Evolutionary conservation across 2,329 filamentous ascomycete genomes (phyloP).

Genomic region (Ambrosiella xylebori): DNA sequence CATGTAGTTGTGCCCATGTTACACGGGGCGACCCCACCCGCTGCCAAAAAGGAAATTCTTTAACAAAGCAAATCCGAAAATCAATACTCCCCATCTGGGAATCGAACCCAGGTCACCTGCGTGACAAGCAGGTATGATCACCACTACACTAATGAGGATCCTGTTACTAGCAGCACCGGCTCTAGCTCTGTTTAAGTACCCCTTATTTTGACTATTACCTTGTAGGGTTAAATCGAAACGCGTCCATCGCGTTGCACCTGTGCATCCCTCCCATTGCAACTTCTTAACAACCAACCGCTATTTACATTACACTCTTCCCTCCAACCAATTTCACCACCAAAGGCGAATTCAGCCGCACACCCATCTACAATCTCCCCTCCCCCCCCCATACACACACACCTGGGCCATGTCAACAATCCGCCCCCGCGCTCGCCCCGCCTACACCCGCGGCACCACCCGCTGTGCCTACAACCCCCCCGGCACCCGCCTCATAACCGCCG

Average conservation of each 20-base stretch:
- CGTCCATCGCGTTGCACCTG: neutral
- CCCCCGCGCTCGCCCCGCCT: slow-evolving; percentile 47
- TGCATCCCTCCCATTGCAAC: neutral
- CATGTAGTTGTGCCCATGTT: neutral
- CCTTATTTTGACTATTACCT: neutral
- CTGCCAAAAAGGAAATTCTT: neutral
- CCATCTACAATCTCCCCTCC: neutral
- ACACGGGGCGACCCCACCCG: neutral
- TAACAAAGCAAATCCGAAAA: neutral
- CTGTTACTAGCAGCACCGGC: neutral
- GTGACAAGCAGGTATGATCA: slow-evolving; percentile 8
- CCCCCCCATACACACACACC: neutral
- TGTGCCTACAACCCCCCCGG: slow-evolving; percentile 84
- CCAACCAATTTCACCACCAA: no score
- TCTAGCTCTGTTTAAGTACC: neutral
- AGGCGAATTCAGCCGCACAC: no score
- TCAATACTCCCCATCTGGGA: slow-evolving; percentile 2
- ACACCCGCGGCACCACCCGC: slow-evolving; percentile 74
- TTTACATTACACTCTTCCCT: no score
- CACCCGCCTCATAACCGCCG: slow-evolving; percentile 71
- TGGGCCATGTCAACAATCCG: slow-evolving; percentile 18
- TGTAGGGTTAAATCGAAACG: slow-evolving; percentile 10
- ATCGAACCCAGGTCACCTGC: slow-evolving; percentile 12
- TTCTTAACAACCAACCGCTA: neutral
- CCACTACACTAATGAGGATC: slow-evolving; percentile 9